phyloP scores from a whole-genome alignment of 257 asterid species.

The Petunia axillaris region DNA sequence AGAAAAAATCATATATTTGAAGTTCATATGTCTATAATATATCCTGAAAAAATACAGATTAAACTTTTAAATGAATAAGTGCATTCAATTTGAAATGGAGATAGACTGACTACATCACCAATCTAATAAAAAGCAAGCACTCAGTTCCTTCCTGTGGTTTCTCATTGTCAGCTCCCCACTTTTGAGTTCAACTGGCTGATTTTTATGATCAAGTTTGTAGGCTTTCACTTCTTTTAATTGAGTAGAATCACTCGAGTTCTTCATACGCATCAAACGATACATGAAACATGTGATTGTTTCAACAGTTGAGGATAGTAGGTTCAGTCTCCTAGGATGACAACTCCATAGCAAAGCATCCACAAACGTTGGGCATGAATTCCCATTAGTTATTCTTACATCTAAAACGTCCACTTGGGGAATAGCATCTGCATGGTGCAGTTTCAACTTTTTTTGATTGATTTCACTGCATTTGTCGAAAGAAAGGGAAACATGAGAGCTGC shows the following conservation, averaged over 20 bases:
- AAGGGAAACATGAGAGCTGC: background rate
- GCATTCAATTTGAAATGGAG: background rate
- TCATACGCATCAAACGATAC: background rate
- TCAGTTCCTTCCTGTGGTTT: too few relatives aligned
- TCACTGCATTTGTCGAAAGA: background rate
- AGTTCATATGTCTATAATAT: too few relatives aligned
- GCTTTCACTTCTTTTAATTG: too few relatives aligned
- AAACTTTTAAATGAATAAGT: background rate
- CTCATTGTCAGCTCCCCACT: background rate
- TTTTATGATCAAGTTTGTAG: too few relatives aligned
- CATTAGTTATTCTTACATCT: background rate
- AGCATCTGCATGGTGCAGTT: background rate
- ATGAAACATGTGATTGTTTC: background rate
- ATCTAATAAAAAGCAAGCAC: too few relatives aligned
- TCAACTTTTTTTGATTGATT: background rate
- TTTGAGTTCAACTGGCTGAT: background rate
- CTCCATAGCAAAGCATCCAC: background rate
- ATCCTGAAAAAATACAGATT: too few relatives aligned
- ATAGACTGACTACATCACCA: background rate
- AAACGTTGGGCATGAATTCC: background rate
- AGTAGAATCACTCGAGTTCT: background rate
- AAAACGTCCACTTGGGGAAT: background rate
- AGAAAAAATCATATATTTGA: too few relatives aligned
- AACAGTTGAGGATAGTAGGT: background rate
- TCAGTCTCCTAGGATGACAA: background rate